These are phyloP conservation scores for Colletotrichum spaethianum DNA, from an alignment of 2,329 filamentous ascomycete species.

Conservation along the genomic window DNA sequence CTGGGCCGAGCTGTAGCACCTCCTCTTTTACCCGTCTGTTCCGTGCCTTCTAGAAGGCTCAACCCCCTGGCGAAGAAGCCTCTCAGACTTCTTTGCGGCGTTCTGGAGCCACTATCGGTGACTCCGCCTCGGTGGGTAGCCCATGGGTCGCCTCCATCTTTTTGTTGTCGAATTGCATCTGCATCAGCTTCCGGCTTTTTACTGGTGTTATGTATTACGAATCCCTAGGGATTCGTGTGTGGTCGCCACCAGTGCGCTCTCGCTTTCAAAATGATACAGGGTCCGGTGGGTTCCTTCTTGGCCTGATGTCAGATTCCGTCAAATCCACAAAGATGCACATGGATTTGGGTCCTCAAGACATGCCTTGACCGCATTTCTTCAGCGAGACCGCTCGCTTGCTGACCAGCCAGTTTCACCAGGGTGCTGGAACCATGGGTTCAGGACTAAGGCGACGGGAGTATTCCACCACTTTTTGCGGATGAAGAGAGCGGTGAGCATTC, in stretches of 20 bases:
- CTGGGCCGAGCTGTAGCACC: conserved; percentile 38
- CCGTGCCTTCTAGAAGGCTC: conserved; percentile 39
- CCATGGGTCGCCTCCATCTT: conserved; percentile 29
- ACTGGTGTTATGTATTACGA: background rate
- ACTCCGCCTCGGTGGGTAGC: conserved; percentile 24
- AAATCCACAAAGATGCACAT: conserved; percentile 17
- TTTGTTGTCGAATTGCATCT: conserved; percentile 13
- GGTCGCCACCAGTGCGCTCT: conserved; percentile 12
- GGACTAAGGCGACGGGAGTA: background rate
- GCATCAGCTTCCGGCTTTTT: conserved; percentile 11
- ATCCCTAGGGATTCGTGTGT: conserved; percentile 11
- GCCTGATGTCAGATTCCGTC: conserved; percentile 1
- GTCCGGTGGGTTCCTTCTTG: conserved; percentile 20
- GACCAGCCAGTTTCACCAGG: conserved; percentile 23
- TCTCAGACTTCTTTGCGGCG: conserved; percentile 1
- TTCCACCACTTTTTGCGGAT: background rate
- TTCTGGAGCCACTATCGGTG: conserved; percentile 34
- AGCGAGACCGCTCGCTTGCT: conserved; percentile 28
- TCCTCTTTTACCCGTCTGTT: conserved; percentile 40
- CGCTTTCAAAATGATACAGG: background rate
- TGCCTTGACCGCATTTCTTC: conserved; percentile 28
- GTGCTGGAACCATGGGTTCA: background rate
- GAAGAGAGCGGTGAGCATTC: conserved; percentile 17
- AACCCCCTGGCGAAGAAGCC: conserved; percentile 31
- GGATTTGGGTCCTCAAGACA: conserved; percentile 5